Conservation (phyloP, 371 early-diverging fungal genomes). For the Encephalitozoon cuniculi region DNA sequence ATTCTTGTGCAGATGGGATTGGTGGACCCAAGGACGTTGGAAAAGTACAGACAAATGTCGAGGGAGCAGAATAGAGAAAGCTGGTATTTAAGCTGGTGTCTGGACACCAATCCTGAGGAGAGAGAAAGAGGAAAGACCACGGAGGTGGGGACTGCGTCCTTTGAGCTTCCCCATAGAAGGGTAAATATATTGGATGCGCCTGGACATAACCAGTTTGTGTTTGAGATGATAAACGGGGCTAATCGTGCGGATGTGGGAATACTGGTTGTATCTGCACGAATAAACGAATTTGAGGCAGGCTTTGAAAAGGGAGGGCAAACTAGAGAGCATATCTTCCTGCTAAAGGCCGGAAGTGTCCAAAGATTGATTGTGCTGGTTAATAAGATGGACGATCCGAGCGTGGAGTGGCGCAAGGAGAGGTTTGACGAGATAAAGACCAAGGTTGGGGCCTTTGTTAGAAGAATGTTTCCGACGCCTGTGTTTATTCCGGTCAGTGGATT, state of each 20-base stretch:
- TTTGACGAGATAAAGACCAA: conserved; percentile 50
- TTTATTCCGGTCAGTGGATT: conserved; percentile 61
- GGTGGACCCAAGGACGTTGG: conserved; percentile 95
- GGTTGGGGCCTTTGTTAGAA: conserved; percentile 30
- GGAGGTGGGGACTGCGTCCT: conserved; percentile 67
- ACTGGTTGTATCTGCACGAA: conserved; percentile 82
- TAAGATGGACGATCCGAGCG: conserved; percentile 60
- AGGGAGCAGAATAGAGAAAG: conserved; percentile 67
- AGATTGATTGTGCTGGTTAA: conserved; percentile 58
- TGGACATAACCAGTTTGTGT: conserved; percentile 96
- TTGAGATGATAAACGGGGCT: conserved; percentile 93
- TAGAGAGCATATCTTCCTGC: conserved; percentile 95
- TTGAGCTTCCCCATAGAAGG: conserved; percentile 80
- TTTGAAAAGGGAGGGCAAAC: conserved; percentile 93
- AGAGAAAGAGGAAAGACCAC: conserved; percentile 65
- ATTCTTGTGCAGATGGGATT: conserved; percentile 95
- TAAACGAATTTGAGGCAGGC: conserved; percentile 95
- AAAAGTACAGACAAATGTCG: conserved; percentile 96
- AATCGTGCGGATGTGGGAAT: conserved; percentile 76
- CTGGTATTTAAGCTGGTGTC: conserved; percentile 61
- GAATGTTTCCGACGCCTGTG: conserved; percentile 22
- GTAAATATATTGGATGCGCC: conserved; percentile 68
- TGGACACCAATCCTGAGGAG: conserved; percentile 64
- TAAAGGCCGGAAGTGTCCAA: conserved; percentile 60
- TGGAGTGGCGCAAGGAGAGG: conserved; percentile 50